Percentiles rank a stretch among this genome's conserved stretches.
Evolutionary conservation across 2,329 filamentous ascomycete species (phyloP).

Genomic region (Pseudocercospora eumusae): DNA sequence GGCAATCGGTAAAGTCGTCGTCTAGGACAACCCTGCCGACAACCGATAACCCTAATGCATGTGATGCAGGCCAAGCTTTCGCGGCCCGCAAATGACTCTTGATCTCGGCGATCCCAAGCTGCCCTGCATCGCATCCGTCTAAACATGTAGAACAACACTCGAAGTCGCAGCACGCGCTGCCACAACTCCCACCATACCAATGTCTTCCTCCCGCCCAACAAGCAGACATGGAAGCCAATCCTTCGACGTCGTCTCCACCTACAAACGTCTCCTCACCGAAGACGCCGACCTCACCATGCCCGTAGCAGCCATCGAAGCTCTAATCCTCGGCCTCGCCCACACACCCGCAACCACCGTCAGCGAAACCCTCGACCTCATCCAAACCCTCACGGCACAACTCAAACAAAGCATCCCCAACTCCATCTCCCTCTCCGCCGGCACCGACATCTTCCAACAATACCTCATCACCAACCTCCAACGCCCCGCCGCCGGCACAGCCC

Average conservation of each 20-base stretch:
- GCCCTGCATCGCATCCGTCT: neutral
- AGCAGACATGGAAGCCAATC: conserved; percentile 6
- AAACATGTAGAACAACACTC: conserved; percentile 12
- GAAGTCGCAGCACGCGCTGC: conserved; percentile 15
- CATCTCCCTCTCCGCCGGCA: conserved; percentile 88
- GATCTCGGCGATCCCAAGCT: neutral
- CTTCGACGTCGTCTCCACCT: conserved; percentile 62
- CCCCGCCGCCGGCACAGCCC: conserved; percentile 42
- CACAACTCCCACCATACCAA: neutral
- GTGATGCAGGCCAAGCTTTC: neutral
- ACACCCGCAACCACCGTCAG: conserved; percentile 82
- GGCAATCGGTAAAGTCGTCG: too few relatives aligned
- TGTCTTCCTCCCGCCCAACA: conserved; percentile 1
- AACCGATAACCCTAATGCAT: neutral
- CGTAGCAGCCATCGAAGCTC: conserved; percentile 87
- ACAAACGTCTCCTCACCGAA: conserved; percentile 62
- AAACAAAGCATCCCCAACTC: conserved; percentile 81
- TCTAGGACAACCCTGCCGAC: too few relatives aligned
- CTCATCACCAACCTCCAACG: conserved; percentile 72
- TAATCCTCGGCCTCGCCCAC: conserved; percentile 81
- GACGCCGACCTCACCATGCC: conserved; percentile 92
- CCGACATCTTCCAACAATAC: conserved; percentile 93
- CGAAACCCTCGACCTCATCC: conserved; percentile 86
- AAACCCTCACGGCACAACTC: conserved; percentile 73
- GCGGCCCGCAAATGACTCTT: neutral